Evolutionary conservation across 2,329 filamentous ascomycete species (phyloP).

Genomic region (Fusarium devonianum): DNA sequence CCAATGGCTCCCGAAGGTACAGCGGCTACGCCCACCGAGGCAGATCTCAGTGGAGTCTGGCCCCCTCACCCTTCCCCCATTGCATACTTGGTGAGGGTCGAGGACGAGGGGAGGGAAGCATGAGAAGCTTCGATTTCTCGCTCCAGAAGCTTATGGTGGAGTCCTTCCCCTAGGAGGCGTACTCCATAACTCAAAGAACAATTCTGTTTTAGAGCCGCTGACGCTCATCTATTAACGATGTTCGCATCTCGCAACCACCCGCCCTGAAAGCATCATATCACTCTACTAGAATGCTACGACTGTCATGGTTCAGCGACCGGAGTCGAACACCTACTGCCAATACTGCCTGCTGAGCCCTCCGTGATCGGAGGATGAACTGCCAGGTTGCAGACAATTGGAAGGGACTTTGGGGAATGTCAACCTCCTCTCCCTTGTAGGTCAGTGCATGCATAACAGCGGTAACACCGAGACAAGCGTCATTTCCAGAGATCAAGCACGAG

Average conservation of each 20-base stretch:
- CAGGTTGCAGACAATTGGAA: conserved; percentile 33
- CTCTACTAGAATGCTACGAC: conserved; percentile 1
- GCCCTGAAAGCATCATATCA: conserved; percentile 14
- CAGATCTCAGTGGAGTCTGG: conserved; percentile 41
- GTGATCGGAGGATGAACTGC: conserved; percentile 35
- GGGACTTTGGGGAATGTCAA: conserved; percentile 26
- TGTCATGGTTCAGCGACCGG: conserved; percentile 1
- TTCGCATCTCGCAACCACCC: conserved; percentile 19
- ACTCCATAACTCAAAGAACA: conserved; percentile 41
- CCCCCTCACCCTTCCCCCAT: conserved; percentile 43
- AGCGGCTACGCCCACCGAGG: conserved; percentile 39
- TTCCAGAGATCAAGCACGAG: conserved; percentile 34
- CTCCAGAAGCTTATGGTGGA: conserved; percentile 43
- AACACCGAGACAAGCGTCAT: conserved; percentile 42
- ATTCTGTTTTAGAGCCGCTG: conserved; percentile 37
- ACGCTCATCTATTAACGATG: conserved; percentile 32
- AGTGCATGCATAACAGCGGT: conserved; percentile 29
- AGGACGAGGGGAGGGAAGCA: conserved; percentile 37
- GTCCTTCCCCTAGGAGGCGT: conserved; percentile 41
- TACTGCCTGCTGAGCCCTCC: conserved; percentile 22
- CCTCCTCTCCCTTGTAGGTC: neutral
- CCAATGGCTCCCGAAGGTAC: conserved; percentile 42
- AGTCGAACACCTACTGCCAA: conserved; percentile 10
- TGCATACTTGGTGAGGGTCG: conserved; percentile 38
- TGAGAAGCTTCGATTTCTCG: conserved; percentile 43